Evolutionary conservation across 306 rosid genomes (phyloP).

Genomic region (Pterocarpus santalinus): DNA sequence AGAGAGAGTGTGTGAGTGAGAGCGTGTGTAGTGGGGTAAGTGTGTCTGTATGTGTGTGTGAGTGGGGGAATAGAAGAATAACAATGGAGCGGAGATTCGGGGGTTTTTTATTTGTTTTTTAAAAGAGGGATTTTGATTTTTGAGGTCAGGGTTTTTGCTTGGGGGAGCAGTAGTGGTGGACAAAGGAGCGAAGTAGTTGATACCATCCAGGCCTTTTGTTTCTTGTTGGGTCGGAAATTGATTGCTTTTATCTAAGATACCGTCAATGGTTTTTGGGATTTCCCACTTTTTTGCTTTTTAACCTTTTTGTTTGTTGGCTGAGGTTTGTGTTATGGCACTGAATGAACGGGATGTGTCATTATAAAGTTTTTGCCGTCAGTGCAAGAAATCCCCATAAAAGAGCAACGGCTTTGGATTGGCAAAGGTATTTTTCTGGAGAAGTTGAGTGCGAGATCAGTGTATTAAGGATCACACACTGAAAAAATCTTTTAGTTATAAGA

Average conservation of each 20-base stretch:
- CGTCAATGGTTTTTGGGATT: conserved; percentile 15
- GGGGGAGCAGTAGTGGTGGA: neutral
- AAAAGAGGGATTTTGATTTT: conserved; percentile 6
- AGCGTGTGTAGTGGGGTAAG: conserved; percentile 54
- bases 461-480: too few relatives aligned
- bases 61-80: conserved; percentile 36
- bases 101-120: conserved; percentile 43
- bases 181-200: conserved; percentile 22
- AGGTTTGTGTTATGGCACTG: neutral
- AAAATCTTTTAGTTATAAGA: too few relatives aligned
- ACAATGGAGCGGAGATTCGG: conserved; percentile 45
- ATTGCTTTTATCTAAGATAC: neutral
- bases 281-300: neutral
- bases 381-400: neutral
- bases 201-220: conserved; percentile 9
- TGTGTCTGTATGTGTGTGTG: conserved; percentile 49
- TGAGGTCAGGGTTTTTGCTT: conserved; percentile 35
- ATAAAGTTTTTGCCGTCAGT: neutral
- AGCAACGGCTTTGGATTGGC: neutral
- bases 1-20: neutral
- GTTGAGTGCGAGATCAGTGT: too few relatives aligned
- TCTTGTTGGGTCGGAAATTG: neutral
- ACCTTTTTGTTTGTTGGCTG: neutral
- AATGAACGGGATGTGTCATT: neutral
- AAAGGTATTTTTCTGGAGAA: too few relatives aligned